Base-by-base conservation (phyloP, 768 basidiomycete species). In the Mycena capillaripes region DNA sequence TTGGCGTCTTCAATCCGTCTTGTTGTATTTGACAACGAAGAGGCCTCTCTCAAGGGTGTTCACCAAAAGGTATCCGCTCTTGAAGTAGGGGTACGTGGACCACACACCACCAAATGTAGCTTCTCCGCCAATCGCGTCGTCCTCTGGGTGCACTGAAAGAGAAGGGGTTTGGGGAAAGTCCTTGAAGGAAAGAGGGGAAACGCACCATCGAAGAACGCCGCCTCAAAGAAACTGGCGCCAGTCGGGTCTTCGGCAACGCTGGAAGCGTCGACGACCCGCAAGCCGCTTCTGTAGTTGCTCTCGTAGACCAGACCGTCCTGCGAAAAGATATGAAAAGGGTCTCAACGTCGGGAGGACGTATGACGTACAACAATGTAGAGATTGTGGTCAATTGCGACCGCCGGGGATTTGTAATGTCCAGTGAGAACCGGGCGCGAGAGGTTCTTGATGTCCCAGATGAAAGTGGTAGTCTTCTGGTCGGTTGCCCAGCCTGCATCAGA, bases 401-500 rank as follows among this genome's bases (percentile, higher is more conserved):
- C 70, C 17, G 70, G 70, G 11, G 75, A 73, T 55, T 79, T 78
- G 76, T 77, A 79, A 34, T 73, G 72, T 2, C 80, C 80, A 4
- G 80, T 76, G 21, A 78, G 74, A 9, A 74, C 69, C 7, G 79
- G 80, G 27, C 70, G 67, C 11, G 66, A 64, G 56, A 80, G 79
- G 57, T 77, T 67, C 17, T 61, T 70, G 67, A 81, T 78, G 59
- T 81, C 78, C 80, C 80, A 81, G 61, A 81, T 78, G 71, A 75
- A 79, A 4, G 79, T 80, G 50, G 76, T 76, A 1, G 79, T 76
- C 66, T 73, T 75, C 34, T 76, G 74, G 69, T 80, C 79, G 25
- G 70, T 59, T 25, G 79, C 79, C 72, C 72, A 73, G 29, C 72
- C 70, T 71, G n/a, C 6, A 4, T n/a, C 21, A 17, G 16, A 42